A percentile compares a stretch with the other conserved stretches of the same genome.
These are phyloP conservation scores for Mucor sp. DNA, from an alignment of 371 early-diverging fungal species.

Conservation along the genomic window DNA sequence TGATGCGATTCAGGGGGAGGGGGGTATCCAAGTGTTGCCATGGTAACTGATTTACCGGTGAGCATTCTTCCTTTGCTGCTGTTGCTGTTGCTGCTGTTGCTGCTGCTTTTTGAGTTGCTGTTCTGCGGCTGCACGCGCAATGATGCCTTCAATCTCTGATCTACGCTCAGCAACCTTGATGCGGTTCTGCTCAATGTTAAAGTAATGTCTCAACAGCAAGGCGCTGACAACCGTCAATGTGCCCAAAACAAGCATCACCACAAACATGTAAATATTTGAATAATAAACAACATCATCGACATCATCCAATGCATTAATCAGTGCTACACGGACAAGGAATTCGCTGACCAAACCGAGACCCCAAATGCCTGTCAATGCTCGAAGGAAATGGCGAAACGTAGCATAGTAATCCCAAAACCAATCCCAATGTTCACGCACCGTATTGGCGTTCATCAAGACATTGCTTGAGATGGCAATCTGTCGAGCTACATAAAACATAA, in stretches of 20 bases:
- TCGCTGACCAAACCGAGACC: conserved; percentile 49
- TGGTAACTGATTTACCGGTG: neutral
- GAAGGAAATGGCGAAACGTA: conserved; percentile 39
- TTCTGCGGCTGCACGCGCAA: conserved; percentile 31
- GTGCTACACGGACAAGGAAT: conserved; percentile 40
- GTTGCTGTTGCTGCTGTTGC: neutral
- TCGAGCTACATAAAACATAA: conserved; percentile 50
- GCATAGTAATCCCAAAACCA: conserved; percentile 44
- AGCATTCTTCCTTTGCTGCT: neutral
- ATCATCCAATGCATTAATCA: conserved; percentile 40
- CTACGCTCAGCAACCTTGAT: conserved; percentile 29
- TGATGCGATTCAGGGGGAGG: neutral
- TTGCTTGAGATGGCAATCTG: conserved; percentile 40
- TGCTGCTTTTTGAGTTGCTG: conserved; percentile 3
- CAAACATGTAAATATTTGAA: conserved; percentile 45
- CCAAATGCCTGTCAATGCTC: conserved; percentile 41
- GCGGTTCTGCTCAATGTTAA: conserved; percentile 33
- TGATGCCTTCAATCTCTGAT: conserved; percentile 37
- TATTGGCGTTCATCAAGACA: conserved; percentile 24
- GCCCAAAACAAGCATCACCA: conserved; percentile 33
- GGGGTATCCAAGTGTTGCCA: neutral
- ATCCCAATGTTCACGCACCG: conserved; percentile 40
- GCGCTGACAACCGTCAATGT: conserved; percentile 31
- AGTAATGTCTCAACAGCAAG: conserved; percentile 37
- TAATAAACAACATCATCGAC: conserved; percentile 46